Evolutionary conservation across 2,329 filamentous ascomycete genomes (phyloP), one percentile per base, ranked within the genome.

Genomic region (Ilyonectria mors-panacis): DNA sequence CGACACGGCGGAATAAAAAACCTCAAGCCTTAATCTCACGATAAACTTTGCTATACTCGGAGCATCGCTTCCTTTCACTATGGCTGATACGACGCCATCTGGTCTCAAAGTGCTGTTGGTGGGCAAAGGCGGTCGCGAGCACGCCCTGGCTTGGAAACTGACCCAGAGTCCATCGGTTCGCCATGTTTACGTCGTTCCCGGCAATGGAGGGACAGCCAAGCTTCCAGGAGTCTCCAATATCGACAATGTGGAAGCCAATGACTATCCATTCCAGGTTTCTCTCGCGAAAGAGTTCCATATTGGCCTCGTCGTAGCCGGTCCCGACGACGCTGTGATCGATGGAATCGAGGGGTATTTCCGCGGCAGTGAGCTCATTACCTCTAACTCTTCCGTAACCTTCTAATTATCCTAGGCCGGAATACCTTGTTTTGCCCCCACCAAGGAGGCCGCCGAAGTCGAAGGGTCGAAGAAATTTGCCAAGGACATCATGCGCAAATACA

Each of bases 391-490:
- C n/a, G 26, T 15, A 17, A 10, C 19, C 7, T 12, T 13, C 26
- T 15, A 19, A 19, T 39, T 9, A 45, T 3, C 12, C 3, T 4
- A 5, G 67, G 87, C 83, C 47, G 85, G 84, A 4, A 90, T 93
- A 72, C 84, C 85, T 64, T 89, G 86, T 72, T 94, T 94, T 75
- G 92, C 92, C 0, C 93, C 93, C 1, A 88, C 87, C 53, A 87
- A 90, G 76, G 85, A 86, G 26, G 92, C 93, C 12, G 92, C 93
- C 10, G 85, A 86, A 42, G 90, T 95, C 86, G 93, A 95, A 77
- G 93, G 93, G 45, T 93, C 90, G 74, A 95, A 95, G 81, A 88
- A 91, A 1, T 94, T 93, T 77, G 90, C 91, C 44, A 94, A 95
- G 76, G 90, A 93, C 75, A 94, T 95, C 76, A 95, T 95, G 93